Base-by-base conservation (phyloP, 108 stramenopile genomes). In the Fragilariopsis cylindrus region DNA sequence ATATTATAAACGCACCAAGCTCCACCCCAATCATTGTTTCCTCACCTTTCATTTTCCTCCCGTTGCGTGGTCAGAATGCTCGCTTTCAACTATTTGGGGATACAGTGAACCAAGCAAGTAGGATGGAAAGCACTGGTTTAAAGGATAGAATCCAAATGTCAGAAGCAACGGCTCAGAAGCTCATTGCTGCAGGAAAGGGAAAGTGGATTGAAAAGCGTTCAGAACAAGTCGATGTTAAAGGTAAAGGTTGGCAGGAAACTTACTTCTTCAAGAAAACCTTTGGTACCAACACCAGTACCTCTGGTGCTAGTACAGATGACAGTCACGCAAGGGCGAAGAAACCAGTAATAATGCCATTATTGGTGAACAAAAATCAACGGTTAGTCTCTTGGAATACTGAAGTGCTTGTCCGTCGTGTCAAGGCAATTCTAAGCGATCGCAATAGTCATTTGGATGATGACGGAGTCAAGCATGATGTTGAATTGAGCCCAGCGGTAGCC, bases 71-170 rank as follows among this genome's bases (percentile, higher is more conserved):
- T 72, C 82, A 42, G 45, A 80, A 48, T 71, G 83, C 12, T 72
- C 78, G 69, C 71, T 87, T 87, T 43, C 81, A 84, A 39, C 65
- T 87, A 4, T 87, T 87, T 65, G 86, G 86, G 8, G 86, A 87
- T 40, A 74, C 73, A 13, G 81, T 86, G 55, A 93, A 89, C 54
- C 83, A 84, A 6, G 75, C 92, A 4, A 54, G 84, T 1, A 60
- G 90, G 40, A 91, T 91, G 82, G 88, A 93, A 69, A 80, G 79
- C 49, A 83, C 83, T 63, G 84, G 85, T 7, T 48, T 65, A 39
- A 57, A 63, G n/a, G 76, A 77, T 42, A 63, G 74, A 41, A 90
- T 93, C 43, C 90, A 91, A 9, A 66, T 85, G 21, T 90, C 90
- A 0, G 71, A 84, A 55, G 72, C 70, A 30, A 79, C 92, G 30